phyloP scores from a whole-genome alignment of 805 yeast genomes.

The Wickerhamomyces pijperi region DNA sequence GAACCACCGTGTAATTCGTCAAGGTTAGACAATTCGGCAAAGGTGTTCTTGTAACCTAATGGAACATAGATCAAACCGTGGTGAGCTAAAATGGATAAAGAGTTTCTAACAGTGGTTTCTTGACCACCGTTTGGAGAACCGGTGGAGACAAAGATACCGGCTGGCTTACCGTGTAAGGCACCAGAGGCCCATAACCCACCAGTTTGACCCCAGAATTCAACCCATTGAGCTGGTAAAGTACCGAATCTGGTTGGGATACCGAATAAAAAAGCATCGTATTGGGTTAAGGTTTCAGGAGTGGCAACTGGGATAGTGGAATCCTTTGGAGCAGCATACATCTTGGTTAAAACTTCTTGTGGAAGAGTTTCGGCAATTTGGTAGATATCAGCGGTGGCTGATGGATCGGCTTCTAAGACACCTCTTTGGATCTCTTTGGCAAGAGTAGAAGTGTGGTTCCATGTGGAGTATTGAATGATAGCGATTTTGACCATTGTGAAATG shows the following conservation, averaged over 20 bases:
- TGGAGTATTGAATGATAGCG: conserved; percentile 49
- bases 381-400: conserved; percentile 42
- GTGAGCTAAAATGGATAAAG: conserved; percentile 50
- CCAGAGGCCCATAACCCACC: conserved; percentile 71
- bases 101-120: conserved; percentile 51
- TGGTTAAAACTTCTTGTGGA: conserved; percentile 40
- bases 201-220: conserved; percentile 63
- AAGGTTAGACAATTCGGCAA: conserved; percentile 41
- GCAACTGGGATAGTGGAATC: conserved; percentile 56
- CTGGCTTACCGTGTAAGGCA: conserved; percentile 58
- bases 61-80: conserved; percentile 74
- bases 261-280: conserved; percentile 72
- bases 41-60: conserved; percentile 53
- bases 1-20: conserved; percentile 71
- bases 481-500: conserved; percentile 6
- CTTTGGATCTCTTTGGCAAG: conserved; percentile 57
- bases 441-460: conserved; percentile 63
- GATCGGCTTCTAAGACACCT: conserved; percentile 63
- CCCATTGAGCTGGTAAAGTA: conserved; percentile 64
- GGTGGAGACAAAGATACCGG: conserved; percentile 60
- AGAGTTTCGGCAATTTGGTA: conserved; percentile 74
- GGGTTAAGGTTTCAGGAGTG: conserved; percentile 40
- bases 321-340: conserved; percentile 55
- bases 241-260: conserved; percentile 88
- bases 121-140: conserved; percentile 73